Base-by-base conservation (phyloP, 2,329 filamentous ascomycete genomes). In the Cladophialophora bantiana region DNA sequence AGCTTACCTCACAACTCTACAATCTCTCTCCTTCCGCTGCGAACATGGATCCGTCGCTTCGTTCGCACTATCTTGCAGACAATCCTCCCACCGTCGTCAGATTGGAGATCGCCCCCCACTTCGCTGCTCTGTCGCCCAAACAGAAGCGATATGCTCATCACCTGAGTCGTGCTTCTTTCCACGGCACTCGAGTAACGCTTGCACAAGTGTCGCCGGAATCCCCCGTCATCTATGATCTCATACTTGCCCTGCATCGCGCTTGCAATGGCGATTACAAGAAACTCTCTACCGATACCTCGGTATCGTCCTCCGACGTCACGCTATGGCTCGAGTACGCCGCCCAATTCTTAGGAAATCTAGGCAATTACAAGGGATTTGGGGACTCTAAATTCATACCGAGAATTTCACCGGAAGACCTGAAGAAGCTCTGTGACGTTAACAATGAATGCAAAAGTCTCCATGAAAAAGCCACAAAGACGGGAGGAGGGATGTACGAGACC, bases 71-170 rank as follows among this genome's bases (percentile, higher is more conserved):
- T 78, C 86, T 96, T 68, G 94, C 95, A 55, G 95, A 99, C 79
- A 89, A 90, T 70, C 95, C 95, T 54, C 95, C 95, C 0, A 91
- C 89, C 57, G 88, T 97, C 64, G 94, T 97, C 66, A 88, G 90
- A 56, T 87, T 99, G 58, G 90, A 93, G 78, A 95, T 98, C 78
- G 93, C 93, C 81, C 91, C 93, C 77, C 94, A 98, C 80, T 99
- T 98, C 74, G 90, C 94, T 63, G 88, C 79, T 6, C 74, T 84
- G 53, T 79, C 78, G 42, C 77, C 82, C 65, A 78, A 90, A 77
- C 88, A 96, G 82, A 93, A 94, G 83, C 89, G 91, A 76, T 97
- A 97, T 84, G 91, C 94, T 70, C 94, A 97, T 81, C 93, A 90
- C 76, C 92, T 96, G 77, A 66, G 59, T 72, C 93, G 90, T 77